Base-by-base conservation (phyloP, 331 rosid genomes). In the Acacia pycnantha region DNA sequence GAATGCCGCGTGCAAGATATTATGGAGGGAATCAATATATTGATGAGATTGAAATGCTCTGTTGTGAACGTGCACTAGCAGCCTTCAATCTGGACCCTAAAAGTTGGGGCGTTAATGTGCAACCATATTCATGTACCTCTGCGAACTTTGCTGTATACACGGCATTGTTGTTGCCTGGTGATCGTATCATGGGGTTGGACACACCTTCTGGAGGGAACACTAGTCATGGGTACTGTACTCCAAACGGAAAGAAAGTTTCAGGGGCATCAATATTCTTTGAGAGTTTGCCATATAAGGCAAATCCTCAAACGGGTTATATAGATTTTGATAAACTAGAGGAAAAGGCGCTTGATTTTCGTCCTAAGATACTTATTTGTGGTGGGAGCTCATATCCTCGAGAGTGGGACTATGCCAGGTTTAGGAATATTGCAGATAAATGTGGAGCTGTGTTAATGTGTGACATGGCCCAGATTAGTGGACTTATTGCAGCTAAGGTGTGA, bases 271-370 rank as follows among this genome's bases (percentile, higher is more conserved):
- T 93, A 81, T 93, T 93, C 88, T 93, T 93, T 51, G 98, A 90
- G 90, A 93, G 98, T 70, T 88, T 93, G 44, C 88, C 98, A 0
- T 93, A 93, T 54, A 93, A 93, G 88, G 92, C 90, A 71, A 93
- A 91, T 66, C 93, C 91, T 24, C 92, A 86, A 78, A 89, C 97
- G 0, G 92, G 93, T 8, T 86, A 85, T 82, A 84, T 93, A 70
- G 98, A 93, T 84, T 93, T 87, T 54, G 98, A 93, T 46, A 93
- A 93, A 88, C 91, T 93, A 40, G 98, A 93, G 87, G 98, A 93
- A 65, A 86, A 97, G 80, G 98, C 97, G 5, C 91, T 93, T 48
- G 98, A 93, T 86, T 93, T 91, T 85, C 97, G 98, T 46, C 98
- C 98, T 9, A 93, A 93, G 88, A 89, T 93, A 87, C 91, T 93